A percentile compares a stretch with the other conserved stretches of the same genome.
These are phyloP conservation scores for Fusarium graminum DNA, from an alignment of 2,329 filamentous ascomycete species.

Conservation along the genomic window DNA sequence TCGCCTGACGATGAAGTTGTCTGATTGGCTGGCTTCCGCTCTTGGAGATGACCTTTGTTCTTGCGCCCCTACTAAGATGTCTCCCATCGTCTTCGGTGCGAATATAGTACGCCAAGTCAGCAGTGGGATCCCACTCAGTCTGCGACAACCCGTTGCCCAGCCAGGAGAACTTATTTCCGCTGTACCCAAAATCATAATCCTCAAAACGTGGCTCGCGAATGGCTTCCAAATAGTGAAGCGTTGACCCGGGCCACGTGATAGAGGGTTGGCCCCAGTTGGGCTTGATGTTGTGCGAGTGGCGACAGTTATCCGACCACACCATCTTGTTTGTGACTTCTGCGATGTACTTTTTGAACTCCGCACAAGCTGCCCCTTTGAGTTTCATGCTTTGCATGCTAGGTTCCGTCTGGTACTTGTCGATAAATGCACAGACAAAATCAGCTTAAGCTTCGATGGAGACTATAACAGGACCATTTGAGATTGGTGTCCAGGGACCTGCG, in stretches of 20 bases:
- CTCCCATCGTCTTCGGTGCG: slow-evolving; percentile 24
- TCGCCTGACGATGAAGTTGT: slow-evolving; percentile 23
- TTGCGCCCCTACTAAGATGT: slow-evolving; percentile 12
- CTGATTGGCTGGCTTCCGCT: slow-evolving; percentile 17
- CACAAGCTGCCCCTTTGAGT: slow-evolving; percentile 19
- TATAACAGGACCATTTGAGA: slow-evolving; percentile 29
- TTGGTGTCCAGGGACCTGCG: slow-evolving; percentile 20
- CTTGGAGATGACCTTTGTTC: slow-evolving; percentile 18
- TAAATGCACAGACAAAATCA: slow-evolving; percentile 30
- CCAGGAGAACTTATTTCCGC: slow-evolving; percentile 22
- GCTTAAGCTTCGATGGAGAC: slow-evolving; percentile 24
- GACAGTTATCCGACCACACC: slow-evolving; percentile 34
- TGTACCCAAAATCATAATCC: slow-evolving; percentile 26
- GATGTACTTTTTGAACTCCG: slow-evolving; percentile 31
- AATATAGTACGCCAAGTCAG: slow-evolving; percentile 36
- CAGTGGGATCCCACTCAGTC: slow-evolving; percentile 33
- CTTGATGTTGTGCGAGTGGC: slow-evolving; percentile 28
- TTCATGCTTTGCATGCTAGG: slow-evolving; percentile 17
- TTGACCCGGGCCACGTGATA: slow-evolving; percentile 32
- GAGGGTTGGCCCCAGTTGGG: slow-evolving; percentile 35
- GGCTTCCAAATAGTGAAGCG: slow-evolving; percentile 29
- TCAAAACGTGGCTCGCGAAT: slow-evolving; percentile 25
- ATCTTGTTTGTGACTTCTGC: slow-evolving; percentile 27
- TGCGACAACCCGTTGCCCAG: slow-evolving; percentile 25
- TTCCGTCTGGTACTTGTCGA: slow-evolving; percentile 36